phyloP scores from a whole-genome alignment of 129 eudicot species.

The Erigeron canadensis region DNA sequence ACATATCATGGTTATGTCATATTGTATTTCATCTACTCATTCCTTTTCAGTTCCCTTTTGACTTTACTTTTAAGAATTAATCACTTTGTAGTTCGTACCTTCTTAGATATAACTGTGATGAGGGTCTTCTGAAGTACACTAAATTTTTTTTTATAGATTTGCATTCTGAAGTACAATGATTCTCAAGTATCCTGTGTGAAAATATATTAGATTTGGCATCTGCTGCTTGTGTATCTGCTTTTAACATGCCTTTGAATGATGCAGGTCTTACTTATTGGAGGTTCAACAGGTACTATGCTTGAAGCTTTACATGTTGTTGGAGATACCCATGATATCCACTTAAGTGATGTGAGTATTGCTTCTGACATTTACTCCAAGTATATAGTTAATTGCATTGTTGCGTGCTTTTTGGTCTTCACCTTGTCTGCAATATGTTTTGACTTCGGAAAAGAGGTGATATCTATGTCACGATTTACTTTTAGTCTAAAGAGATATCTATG shows the following conservation, averaged over 20 bases:
- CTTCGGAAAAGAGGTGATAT: background rate
- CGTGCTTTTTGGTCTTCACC: background rate
- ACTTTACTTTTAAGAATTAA: conserved; percentile 2
- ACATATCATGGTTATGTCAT: background rate
- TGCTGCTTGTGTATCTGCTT: background rate
- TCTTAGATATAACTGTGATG: conserved; percentile 1
- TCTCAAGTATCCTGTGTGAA: conserved; percentile 16
- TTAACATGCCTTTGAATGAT: conserved; percentile 23
- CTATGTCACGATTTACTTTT: background rate
- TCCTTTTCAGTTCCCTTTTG: background rate
- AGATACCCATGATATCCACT: conserved; percentile 61
- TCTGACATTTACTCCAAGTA: background rate
- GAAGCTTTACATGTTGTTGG: conserved; percentile 92
- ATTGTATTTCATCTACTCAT: background rate
- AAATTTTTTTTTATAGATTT: conserved; percentile 8
- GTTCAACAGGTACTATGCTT: conserved; percentile 99
- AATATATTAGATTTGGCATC: conserved; percentile 11
- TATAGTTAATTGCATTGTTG: background rate
- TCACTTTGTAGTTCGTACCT: conserved; percentile 2
- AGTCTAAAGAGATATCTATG: background rate
- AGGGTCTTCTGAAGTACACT: conserved; percentile 11
- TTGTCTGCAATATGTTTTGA: no score
- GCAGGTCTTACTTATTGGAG: conserved; percentile 96
- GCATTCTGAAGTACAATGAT: conserved; percentile 11
- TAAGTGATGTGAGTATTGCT: conserved; percentile 69